These are phyloP conservation scores for Caulochytrium protostelioides DNA, from an alignment of 371 early-diverging fungal genomes.

Conservation along the genomic window DNA sequence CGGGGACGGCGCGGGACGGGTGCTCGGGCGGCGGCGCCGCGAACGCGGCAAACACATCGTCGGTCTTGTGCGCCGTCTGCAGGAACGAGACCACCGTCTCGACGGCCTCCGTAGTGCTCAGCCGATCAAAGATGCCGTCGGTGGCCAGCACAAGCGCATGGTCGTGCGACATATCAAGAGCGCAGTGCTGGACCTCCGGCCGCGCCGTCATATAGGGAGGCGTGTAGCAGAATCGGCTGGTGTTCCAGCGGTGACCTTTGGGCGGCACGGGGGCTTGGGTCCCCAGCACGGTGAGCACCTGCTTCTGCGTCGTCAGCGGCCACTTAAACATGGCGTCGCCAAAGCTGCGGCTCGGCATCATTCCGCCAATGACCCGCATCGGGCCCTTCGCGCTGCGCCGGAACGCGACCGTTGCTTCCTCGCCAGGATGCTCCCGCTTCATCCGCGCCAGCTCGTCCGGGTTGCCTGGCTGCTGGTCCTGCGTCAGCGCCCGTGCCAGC, in stretches of 20 bases:
- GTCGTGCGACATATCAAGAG: neutral
- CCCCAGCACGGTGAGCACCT: slow-evolving; percentile 1
- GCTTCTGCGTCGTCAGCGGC: slow-evolving; percentile 1
- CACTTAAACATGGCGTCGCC: slow-evolving; percentile 6
- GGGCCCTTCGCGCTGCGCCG: neutral
- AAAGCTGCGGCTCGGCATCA: slow-evolving; percentile 7
- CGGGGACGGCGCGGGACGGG: too few species aligned
- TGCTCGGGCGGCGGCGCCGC: too few species aligned
- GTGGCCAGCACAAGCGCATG: slow-evolving; percentile 2
- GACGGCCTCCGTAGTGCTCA: slow-evolving; percentile 1
- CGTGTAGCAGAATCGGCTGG: neutral
- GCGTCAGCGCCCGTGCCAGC: slow-evolving; percentile 1
- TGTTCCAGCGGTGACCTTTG: neutral
- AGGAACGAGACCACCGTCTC: neutral
- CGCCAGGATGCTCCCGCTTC: slow-evolving; percentile 4
- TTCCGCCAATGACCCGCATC: slow-evolving; percentile 4
- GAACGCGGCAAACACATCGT: too few species aligned
- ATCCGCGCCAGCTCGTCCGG: slow-evolving; percentile 2
- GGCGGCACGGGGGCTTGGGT: too few species aligned
- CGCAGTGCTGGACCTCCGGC: slow-evolving; percentile 1
- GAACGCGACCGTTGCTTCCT: slow-evolving; percentile 1
- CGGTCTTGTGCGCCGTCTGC: neutral
- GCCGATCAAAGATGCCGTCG: slow-evolving; percentile 5
- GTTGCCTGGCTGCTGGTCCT: slow-evolving; percentile 6
- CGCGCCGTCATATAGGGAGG: slow-evolving; percentile 6